Base-by-base conservation (phyloP, 441 rosid species). In the Adansonia rubrostipa region DNA sequence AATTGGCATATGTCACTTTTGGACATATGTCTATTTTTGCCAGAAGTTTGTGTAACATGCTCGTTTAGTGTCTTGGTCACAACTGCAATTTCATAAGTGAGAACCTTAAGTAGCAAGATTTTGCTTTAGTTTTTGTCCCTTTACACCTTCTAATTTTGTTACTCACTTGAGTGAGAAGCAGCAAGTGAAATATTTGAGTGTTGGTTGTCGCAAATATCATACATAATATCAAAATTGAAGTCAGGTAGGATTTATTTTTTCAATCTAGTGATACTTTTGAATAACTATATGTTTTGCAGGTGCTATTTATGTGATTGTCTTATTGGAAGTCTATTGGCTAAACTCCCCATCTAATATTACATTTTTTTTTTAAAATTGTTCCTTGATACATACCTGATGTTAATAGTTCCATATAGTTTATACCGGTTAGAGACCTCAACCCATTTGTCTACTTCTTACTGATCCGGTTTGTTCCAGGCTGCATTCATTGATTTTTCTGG, bases 221-320 rank as follows among this genome's bases (percentile, higher is more conserved):
- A 58, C 6, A 8, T 60, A 7, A 44, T 60, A 24, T 61, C n/a
- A 19, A 47, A 20, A 44, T 74, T 60, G 17, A 60, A 74, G 44
- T 60, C 42, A 40, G 69, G 58, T 45, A 61, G 77, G 57, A 74
- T 74, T 60, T 61, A 10, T 44, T 62, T 62, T 42, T 51, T 75
- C 6, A 45, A 22, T 13, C 20, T 45, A 45, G 77, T 6, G 5
- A 8, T 24, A 62, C n/a, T 61, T 75, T 6, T 1, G 8, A 47
- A 61, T 61, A 45, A 19, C 53, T 45, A 60, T 61, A 14, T 45
- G 17, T 48, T 62, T 42, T 6, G 60, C 56, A 8, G n/a, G 40
- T 57, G 10, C 0, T 1, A n/a, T 67, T 19, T 67, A 4, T 45
- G 19, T 67, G 51, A 68, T 68, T 45, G n/a, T 40, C 51, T 45